These are phyloP conservation scores for Vaccinium darrowii DNA, from an alignment of 148 eudicot genomes.

Conservation along the genomic window DNA sequence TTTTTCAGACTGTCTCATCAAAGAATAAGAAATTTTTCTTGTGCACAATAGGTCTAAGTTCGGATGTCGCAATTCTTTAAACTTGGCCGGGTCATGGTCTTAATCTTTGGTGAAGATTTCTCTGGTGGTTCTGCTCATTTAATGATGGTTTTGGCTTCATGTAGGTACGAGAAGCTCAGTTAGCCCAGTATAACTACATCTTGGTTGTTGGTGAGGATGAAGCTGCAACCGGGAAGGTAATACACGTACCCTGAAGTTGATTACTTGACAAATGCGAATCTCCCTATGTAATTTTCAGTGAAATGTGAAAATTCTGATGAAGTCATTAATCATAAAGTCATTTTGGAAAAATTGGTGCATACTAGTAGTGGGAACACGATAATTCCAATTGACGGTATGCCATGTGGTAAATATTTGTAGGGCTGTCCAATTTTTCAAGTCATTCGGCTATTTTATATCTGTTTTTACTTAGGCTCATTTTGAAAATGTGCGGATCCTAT, in stretches of 20 bases:
- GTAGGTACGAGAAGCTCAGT: conserved; percentile 92
- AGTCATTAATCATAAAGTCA: not conserved
- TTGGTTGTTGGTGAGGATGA: conserved; percentile 95
- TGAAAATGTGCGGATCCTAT: not conserved
- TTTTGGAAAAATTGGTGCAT: not conserved
- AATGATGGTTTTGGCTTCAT: conserved; percentile 12
- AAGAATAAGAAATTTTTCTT: not conserved
- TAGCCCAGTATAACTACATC: conserved; percentile 89
- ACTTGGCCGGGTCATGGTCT: not conserved
- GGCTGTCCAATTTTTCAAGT: not conserved
- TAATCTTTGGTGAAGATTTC: not conserved
- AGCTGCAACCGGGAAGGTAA: conserved; percentile 43
- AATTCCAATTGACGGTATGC: not conserved
- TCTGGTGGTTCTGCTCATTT: not conserved
- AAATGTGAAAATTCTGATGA: not conserved
- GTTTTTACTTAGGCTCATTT: not conserved
- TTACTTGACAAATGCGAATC: not conserved
- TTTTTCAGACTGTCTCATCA: not conserved
- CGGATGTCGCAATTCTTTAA: not conserved
- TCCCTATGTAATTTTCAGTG: not conserved
- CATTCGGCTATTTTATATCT: not conserved
- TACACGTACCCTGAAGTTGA: not conserved
- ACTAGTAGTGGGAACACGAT: not conserved
- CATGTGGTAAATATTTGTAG: not conserved
- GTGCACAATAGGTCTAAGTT: not conserved